Evolutionary conservation across 1,284 basidiomycete species (phyloP).

Genomic region (Pterulicium gracile): DNA sequence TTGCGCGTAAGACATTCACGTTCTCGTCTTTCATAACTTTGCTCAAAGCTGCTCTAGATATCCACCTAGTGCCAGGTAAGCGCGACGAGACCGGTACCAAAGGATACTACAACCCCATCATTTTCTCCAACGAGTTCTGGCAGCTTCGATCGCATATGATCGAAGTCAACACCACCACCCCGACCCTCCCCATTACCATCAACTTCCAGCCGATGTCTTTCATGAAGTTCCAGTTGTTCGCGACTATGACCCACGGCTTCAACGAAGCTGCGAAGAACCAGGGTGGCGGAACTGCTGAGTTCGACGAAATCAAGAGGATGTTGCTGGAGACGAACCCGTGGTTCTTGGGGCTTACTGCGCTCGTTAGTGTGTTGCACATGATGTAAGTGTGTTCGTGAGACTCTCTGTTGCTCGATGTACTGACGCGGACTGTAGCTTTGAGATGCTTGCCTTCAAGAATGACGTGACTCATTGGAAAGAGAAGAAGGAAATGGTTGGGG

Average conservation of each 20-base stretch:
- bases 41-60: conserved; percentile 28
- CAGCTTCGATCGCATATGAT: conserved; percentile 68
- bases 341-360: conserved; percentile 71
- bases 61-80: conserved; percentile 43
- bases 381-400: conserved; percentile 40
- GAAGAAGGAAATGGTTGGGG: conserved; percentile 81
- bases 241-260: conserved; percentile 73
- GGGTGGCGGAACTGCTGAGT: conserved; percentile 55
- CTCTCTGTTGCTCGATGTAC: conserved; percentile 3
- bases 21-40: too few relatives aligned
- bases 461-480: conserved; percentile 94
- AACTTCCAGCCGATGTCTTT: conserved; percentile 80
- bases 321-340: conserved; percentile 90
- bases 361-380: conserved; percentile 82
- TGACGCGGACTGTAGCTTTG: conserved; percentile 45
- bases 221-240: conserved; percentile 79
- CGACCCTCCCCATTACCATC: conserved; percentile 68
- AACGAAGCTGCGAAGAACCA: conserved; percentile 73
- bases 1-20: conserved; percentile 41
- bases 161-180: conserved; percentile 72
- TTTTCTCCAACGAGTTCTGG: conserved; percentile 97
- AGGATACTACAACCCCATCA: conserved; percentile 73
- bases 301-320: conserved; percentile 93
- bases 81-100: conserved; percentile 52
- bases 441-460: conserved; percentile 90